Conservation (phyloP, 1,284 basidiomycete genomes). For the Boletellus deceptivus region DNA sequence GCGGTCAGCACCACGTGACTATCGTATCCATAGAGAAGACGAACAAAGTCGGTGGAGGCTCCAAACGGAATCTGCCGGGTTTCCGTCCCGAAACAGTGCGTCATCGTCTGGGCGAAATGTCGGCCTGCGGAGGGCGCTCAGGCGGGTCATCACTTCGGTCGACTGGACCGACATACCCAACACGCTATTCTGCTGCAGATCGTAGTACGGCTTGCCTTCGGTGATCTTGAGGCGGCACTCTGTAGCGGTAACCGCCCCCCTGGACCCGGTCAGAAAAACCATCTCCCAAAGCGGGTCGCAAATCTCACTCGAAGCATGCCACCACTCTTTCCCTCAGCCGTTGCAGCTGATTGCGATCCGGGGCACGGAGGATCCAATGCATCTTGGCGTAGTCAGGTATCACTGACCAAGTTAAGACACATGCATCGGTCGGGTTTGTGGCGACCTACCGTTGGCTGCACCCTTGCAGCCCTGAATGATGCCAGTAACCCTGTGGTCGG, state of each 20-base stretch:
- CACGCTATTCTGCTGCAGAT: conserved; percentile 60
- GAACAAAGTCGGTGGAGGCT: conserved; percentile 67
- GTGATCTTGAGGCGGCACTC: conserved; percentile 59
- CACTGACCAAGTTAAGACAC: conserved; percentile 41
- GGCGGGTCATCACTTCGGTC: not conserved
- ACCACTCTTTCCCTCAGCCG: conserved; percentile 49
- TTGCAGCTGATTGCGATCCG: conserved; percentile 53
- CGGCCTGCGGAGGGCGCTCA: conserved; percentile 35
- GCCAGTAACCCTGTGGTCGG: conserved; percentile 66
- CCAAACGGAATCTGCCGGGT: conserved; percentile 36
- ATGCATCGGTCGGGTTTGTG: conserved; percentile 2
- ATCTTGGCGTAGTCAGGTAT: conserved; percentile 79
- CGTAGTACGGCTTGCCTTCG: conserved; percentile 43
- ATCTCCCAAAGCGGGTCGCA: not conserved
- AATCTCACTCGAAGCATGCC: conserved; percentile 55
- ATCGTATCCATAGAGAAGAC: conserved; percentile 24
- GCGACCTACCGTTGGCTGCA: conserved; percentile 55
- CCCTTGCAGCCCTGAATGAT: conserved; percentile 62
- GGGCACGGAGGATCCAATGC: conserved; percentile 65
- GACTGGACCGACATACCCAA: conserved; percentile 43
- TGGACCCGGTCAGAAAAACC: conserved; percentile 26
- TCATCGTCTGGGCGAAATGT: conserved; percentile 44
- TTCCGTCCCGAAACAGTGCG: conserved; percentile 39
- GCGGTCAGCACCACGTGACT: conserved; percentile 5
- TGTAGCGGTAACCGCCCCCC: conserved; percentile 71